These are phyloP conservation scores for Cinchona pubescens DNA, from an alignment of 257 asterid genomes.

Conservation along the genomic window DNA sequence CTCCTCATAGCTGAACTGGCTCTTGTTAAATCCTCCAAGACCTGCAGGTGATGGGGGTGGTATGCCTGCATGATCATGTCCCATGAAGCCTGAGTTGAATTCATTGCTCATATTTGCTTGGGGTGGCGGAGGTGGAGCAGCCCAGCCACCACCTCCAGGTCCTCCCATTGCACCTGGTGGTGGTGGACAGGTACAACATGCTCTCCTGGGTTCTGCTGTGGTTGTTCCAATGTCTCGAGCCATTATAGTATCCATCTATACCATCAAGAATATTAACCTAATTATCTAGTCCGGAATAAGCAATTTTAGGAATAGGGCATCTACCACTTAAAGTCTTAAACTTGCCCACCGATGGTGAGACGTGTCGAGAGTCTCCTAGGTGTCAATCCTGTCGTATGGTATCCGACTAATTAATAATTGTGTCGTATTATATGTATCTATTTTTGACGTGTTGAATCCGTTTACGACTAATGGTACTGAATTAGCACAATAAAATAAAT, in stretches of 20 bases:
- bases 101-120: slow-evolving; percentile 35
- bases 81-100: slow-evolving; percentile 35
- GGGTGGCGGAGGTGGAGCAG: slow-evolving; percentile 21
- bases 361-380: too few relatives aligned
- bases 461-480: too few relatives aligned
- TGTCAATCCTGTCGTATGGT: too few relatives aligned
- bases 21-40: slow-evolving; percentile 41
- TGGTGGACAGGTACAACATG: slow-evolving; percentile 30
- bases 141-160: slow-evolving; percentile 32
- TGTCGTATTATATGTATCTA: too few relatives aligned
- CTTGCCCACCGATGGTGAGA: too few relatives aligned
- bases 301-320: too few relatives aligned
- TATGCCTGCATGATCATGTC: slow-evolving; percentile 25
- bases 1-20: slow-evolving; percentile 64
- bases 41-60: slow-evolving; percentile 38
- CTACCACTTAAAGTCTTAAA: too few relatives aligned
- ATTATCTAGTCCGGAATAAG: background rate
- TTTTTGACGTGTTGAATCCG: too few relatives aligned
- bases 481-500: too few relatives aligned
- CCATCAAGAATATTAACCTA: slow-evolving; percentile 3
- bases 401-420: too few relatives aligned
- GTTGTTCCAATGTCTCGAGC: slow-evolving; percentile 18
- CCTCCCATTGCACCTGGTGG: slow-evolving; percentile 30
- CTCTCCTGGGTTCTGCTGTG: slow-evolving; percentile 26
- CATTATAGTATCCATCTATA: slow-evolving; percentile 27